These are phyloP conservation scores for Psilocybe tampanensis DNA, from an alignment of 768 basidiomycete species.

Conservation along the genomic window DNA sequence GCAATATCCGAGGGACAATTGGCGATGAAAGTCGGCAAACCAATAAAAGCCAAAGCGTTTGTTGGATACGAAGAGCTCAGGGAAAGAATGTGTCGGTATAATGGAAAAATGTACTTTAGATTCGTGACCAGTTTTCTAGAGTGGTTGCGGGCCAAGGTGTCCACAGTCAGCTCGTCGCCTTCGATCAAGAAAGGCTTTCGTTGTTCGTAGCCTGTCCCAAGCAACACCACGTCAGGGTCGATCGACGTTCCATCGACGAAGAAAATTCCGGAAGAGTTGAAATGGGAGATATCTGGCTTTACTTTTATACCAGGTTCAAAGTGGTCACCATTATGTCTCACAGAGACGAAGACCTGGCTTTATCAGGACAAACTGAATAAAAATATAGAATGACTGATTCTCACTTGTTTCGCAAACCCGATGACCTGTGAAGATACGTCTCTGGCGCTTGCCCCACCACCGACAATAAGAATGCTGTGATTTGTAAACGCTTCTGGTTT, in stretches of 20 bases:
- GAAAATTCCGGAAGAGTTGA: constrained; percentile 43
- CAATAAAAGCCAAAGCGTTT: constrained; percentile 57
- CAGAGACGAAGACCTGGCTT: constrained; percentile 30
- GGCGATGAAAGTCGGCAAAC: constrained; percentile 47
- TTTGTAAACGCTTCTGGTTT: constrained; percentile 43
- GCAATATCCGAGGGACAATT: constrained; percentile 53
- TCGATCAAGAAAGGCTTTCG: constrained; percentile 48
- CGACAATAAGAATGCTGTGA: constrained; percentile 47
- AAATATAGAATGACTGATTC: constrained; percentile 2
- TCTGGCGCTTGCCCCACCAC: constrained; percentile 48
- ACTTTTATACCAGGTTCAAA: constrained; percentile 26
- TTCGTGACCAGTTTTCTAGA: constrained; percentile 45
- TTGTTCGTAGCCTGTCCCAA: constrained; percentile 59
- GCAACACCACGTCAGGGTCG: constrained; percentile 48
- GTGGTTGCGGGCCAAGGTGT: constrained; percentile 29
- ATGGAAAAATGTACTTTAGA: constrained; percentile 54
- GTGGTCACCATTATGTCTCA: constrained; percentile 28
- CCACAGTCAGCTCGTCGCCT: constrained; percentile 30
- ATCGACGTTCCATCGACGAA: constrained; percentile 48
- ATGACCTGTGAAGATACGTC: constrained; percentile 49
- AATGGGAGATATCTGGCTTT: constrained; percentile 51
- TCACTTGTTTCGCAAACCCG: constrained; percentile 43
- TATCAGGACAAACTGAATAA: neutral
- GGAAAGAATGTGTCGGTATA: constrained; percentile 56
- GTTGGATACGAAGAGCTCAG: constrained; percentile 47